Conservation (phyloP, 1,284 basidiomycete genomes). For the Tylopilus sp. region DNA sequence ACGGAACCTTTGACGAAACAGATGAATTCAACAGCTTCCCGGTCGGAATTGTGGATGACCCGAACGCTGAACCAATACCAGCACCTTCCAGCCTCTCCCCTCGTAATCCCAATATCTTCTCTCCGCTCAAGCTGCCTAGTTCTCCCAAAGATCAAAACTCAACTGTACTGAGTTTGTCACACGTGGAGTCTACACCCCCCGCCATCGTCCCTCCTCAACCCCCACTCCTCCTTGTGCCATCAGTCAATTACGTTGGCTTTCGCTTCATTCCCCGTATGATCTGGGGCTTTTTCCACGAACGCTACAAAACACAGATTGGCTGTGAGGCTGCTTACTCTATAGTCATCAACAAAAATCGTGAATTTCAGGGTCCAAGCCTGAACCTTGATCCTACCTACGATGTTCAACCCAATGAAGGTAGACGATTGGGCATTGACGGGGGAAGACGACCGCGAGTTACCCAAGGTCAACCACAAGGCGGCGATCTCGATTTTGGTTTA, state of each 20-base stretch:
- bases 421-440: slow-evolving; percentile 13
- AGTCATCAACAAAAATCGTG: slow-evolving; percentile 69
- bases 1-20: slow-evolving; percentile 79
- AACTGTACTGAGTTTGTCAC: slow-evolving; percentile 15
- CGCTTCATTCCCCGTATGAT: slow-evolving; percentile 89
- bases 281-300: slow-evolving; percentile 90
- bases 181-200: slow-evolving; percentile 55
- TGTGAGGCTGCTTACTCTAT: slow-evolving; percentile 84
- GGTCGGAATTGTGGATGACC: slow-evolving; percentile 40
- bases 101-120: slow-evolving; percentile 49
- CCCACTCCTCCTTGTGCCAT: slow-evolving; percentile 87
- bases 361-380: slow-evolving; percentile 57
- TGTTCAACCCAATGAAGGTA: slow-evolving; percentile 7
- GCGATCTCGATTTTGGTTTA: slow-evolving; percentile 81
- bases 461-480: slow-evolving; percentile 31
- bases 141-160: slow-evolving; percentile 36
- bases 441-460: slow-evolving; percentile 1
- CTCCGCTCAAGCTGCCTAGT: slow-evolving; percentile 48
- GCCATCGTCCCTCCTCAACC: slow-evolving; percentile 75
- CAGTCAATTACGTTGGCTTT: slow-evolving; percentile 86
- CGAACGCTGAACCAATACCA: slow-evolving; percentile 48
- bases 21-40: slow-evolving; percentile 43
- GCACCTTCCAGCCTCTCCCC: slow-evolving; percentile 51
- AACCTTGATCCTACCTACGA: slow-evolving; percentile 28
- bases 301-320: slow-evolving; percentile 78